Conservation (phyloP, 441 rosid genomes). For the Populus hybrid region DNA sequence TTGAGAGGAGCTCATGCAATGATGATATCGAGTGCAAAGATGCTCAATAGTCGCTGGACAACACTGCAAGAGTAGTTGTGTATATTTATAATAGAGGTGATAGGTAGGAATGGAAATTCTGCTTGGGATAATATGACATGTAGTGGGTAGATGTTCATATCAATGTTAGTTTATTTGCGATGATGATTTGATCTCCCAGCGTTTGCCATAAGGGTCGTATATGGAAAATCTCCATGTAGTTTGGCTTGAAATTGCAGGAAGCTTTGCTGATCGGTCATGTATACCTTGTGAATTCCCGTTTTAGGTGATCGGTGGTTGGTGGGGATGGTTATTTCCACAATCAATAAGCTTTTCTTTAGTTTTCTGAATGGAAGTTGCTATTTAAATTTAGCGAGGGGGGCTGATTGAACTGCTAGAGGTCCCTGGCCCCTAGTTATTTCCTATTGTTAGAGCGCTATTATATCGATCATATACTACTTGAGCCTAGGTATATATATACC, state of each 20-base stretch:
- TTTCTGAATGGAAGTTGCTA: neutral
- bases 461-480: no score
- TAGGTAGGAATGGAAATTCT: conserved; percentile 42
- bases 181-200: conserved; percentile 28
- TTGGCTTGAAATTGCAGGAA: conserved; percentile 32
- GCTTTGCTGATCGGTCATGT: conserved; percentile 14
- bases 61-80: conserved; percentile 22
- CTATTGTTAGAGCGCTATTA: no score
- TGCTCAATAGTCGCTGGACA: neutral
- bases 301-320: neutral
- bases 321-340: conserved; percentile 1
- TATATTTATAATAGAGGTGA: conserved; percentile 34
- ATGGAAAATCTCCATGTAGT: conserved; percentile 35
- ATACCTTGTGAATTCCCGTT: neutral
- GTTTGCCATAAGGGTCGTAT: conserved; percentile 34
- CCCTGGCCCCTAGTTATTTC: no score
- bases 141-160: conserved; percentile 47
- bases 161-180: conserved; percentile 27
- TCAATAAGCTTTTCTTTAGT: neutral
- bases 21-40: neutral
- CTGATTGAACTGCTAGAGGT: neutral
- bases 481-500: no score
- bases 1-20: neutral
- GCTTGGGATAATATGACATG: conserved; percentile 33
- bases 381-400: neutral